Evolutionary conservation across 495 filamentous ascomycete genomes (phyloP).

Genomic region (Lophiotrema nucula): DNA sequence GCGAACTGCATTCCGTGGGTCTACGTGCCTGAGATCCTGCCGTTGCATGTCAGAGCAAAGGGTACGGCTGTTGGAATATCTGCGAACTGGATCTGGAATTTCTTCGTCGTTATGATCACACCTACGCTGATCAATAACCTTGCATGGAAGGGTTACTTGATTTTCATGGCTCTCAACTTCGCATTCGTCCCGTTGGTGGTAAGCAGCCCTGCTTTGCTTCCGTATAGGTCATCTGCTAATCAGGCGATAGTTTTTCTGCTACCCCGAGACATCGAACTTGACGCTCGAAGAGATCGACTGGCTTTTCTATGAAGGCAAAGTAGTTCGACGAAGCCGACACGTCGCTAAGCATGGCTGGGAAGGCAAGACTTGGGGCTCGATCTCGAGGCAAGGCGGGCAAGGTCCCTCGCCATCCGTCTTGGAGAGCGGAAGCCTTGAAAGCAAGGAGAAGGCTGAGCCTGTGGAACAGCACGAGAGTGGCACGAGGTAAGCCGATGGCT

Average conservation of each 20-base stretch:
- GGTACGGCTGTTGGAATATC: slow-evolving; percentile 47
- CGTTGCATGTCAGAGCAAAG: slow-evolving; percentile 39
- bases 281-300: slow-evolving; percentile 36
- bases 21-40: slow-evolving; percentile 50
- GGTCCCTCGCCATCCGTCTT: background rate
- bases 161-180: slow-evolving; percentile 35
- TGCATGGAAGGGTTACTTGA: slow-evolving; percentile 34
- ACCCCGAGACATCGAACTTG: slow-evolving; percentile 41
- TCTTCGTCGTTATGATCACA: slow-evolving; percentile 41
- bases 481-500: background rate
- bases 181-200: slow-evolving; percentile 44
- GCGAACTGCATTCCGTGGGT: slow-evolving; percentile 52
- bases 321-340: slow-evolving; percentile 5
- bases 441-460: background rate
- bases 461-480: background rate
- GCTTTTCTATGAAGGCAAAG: slow-evolving; percentile 24
- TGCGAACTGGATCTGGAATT: slow-evolving; percentile 48
- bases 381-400: slow-evolving; percentile 1
- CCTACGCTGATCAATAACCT: slow-evolving; percentile 33
- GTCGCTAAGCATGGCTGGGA: slow-evolving; percentile 18
- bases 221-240: background rate
- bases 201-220: background rate
- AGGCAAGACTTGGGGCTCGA: background rate
- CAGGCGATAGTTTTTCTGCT: slow-evolving; percentile 11
- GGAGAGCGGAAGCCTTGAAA: slow-evolving; percentile 1